These are phyloP conservation scores for Fraxinus paxiana DNA, from an alignment of 305 asterid genomes.

Conservation along the genomic window DNA sequence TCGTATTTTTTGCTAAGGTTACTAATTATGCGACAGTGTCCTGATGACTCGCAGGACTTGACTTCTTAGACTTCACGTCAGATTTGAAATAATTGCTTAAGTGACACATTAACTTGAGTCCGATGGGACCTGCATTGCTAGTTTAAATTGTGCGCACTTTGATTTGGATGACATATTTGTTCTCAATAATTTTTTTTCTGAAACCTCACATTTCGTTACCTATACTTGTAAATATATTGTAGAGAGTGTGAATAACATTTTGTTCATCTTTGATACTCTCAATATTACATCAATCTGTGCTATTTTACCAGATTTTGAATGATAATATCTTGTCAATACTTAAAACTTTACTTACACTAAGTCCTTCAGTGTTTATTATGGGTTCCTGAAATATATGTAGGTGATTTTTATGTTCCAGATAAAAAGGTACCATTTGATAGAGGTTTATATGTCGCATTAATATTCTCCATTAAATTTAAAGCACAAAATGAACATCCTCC, in stretches of 20 bases:
- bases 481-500: not conserved
- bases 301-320: not conserved
- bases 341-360: not conserved
- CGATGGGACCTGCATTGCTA: not conserved
- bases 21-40: not conserved
- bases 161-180: not conserved
- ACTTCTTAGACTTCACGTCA: not conserved
- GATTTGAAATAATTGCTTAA: not conserved
- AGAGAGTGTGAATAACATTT: no score
- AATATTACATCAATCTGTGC: not conserved
- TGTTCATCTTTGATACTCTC: not conserved
- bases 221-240: not conserved
- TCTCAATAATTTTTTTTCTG: not conserved
- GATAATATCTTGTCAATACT: not conserved
- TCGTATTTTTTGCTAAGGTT: not conserved
- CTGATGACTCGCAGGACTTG: not conserved
- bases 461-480: not conserved
- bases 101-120: not conserved
- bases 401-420: not conserved
- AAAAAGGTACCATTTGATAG: not conserved
- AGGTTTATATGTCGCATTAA: not conserved
- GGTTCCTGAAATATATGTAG: not conserved
- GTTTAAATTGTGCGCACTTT: not conserved
- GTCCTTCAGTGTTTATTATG: not conserved
- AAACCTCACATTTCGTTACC: not conserved